These are phyloP conservation scores for Bruguiera sexangula DNA, from an alignment of 345 rosid genomes.

Conservation along the genomic window DNA sequence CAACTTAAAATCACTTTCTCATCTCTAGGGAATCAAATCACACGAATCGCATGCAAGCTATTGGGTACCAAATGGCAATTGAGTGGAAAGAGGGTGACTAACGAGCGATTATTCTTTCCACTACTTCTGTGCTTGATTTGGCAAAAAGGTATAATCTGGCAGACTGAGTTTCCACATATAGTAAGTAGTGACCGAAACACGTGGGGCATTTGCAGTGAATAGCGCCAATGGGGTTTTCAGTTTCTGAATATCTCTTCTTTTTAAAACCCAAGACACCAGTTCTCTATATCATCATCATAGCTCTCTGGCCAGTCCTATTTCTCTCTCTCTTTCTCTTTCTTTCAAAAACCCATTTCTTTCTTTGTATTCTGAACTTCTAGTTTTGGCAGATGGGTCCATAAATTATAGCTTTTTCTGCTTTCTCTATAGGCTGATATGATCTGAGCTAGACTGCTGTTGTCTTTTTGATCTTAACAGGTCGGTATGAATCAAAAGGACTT, in stretches of 20 bases:
- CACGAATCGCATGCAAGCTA: no score
- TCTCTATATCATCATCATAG: slow-evolving; percentile 11
- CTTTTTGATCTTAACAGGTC: slow-evolving; percentile 27
- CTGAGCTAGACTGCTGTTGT: slow-evolving; percentile 21
- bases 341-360: not conserved
- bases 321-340: no score
- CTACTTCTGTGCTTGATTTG: slow-evolving; percentile 19
- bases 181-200: slow-evolving; percentile 29
- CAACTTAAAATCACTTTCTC: no score
- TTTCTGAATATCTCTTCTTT: slow-evolving; percentile 1
- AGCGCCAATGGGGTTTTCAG: slow-evolving; percentile 19
- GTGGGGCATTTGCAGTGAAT: slow-evolving; percentile 13
- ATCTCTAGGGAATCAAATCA: no score
- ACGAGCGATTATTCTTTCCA: not conserved
- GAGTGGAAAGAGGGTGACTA: no score
- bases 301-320: slow-evolving; percentile 15
- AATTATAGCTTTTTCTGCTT: not conserved
- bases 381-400: not conserved
- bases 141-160: slow-evolving; percentile 25
- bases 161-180: slow-evolving; percentile 19
- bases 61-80: no score
- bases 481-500: slow-evolving; percentile 15
- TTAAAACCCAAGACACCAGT: slow-evolving; percentile 1
- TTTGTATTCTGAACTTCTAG: slow-evolving; percentile 3
- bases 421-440: slow-evolving; percentile 29